A percentile compares a stretch with the other conserved stretches of the same genome.
These are phyloP conservation scores for Glaciozyma martinii DNA, from an alignment of 768 basidiomycete genomes.

Conservation along the genomic window DNA sequence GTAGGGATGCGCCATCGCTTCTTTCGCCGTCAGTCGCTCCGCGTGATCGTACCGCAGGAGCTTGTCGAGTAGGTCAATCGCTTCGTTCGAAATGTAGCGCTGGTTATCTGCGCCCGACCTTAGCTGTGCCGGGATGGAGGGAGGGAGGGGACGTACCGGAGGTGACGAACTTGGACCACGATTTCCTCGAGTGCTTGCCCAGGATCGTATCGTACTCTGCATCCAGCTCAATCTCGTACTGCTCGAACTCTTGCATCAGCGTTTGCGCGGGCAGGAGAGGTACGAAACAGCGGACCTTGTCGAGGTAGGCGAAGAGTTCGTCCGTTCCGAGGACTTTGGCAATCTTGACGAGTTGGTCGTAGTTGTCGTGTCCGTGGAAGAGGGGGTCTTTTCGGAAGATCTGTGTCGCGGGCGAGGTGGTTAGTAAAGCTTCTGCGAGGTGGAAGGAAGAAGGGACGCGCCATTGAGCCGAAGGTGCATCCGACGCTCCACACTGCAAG, in stretches of 20 bases:
- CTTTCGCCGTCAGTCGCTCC: constrained; percentile 86
- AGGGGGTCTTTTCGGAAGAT: constrained; percentile 33
- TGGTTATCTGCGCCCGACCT: constrained; percentile 3
- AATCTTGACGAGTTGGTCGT: constrained; percentile 34
- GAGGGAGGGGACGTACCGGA: background rate
- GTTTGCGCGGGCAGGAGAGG: background rate
- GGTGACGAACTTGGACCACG: constrained; percentile 90
- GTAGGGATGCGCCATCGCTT: constrained; percentile 86
- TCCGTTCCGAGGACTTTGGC: constrained; percentile 31
- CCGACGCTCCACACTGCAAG: constrained; percentile 28
- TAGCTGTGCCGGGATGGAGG: background rate
- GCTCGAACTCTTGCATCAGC: constrained; percentile 49
- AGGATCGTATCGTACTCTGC: constrained; percentile 92
- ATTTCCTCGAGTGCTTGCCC: constrained; percentile 70
- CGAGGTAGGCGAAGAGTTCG: constrained; percentile 33
- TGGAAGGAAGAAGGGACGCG: background rate
- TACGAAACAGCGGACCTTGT: constrained; percentile 20
- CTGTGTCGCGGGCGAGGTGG: constrained; percentile 1
- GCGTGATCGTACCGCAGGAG: constrained; percentile 88
- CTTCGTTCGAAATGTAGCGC: constrained; percentile 72
- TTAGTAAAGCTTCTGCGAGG: background rate
- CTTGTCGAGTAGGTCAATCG: constrained; percentile 91
- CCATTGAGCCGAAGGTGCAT: constrained; percentile 31
- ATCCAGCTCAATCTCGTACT: constrained; percentile 92
- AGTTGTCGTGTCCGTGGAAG: constrained; percentile 30